Evolutionary conservation across 2,329 filamentous ascomycete species (phyloP).

Genomic region (Fusarium stilboides): DNA sequence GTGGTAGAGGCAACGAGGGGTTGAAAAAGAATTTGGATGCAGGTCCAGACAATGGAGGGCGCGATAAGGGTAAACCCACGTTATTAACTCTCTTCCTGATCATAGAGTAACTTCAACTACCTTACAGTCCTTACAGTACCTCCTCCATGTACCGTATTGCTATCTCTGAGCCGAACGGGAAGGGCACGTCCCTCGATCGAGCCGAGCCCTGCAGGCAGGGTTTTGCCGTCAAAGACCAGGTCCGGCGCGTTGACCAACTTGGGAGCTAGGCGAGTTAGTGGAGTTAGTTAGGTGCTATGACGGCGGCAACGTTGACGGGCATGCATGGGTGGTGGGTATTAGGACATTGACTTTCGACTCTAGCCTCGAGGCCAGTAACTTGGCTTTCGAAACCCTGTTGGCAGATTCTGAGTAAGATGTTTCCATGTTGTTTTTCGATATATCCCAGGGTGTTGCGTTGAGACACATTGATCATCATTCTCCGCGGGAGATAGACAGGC

Average conservation of each 20-base stretch:
- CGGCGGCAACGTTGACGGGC: conserved; percentile 40
- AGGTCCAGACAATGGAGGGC: conserved; percentile 34
- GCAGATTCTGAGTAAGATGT: conserved; percentile 13
- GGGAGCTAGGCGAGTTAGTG: conserved; percentile 39
- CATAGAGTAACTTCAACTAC: conserved; percentile 30
- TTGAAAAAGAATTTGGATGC: conserved; percentile 23
- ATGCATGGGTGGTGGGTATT: conserved; percentile 39
- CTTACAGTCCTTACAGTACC: conserved; percentile 6
- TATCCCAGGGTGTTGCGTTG: conserved; percentile 2
- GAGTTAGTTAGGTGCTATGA: conserved; percentile 31
- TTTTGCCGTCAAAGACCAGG: conserved; percentile 41
- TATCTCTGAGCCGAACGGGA: conserved; percentile 45
- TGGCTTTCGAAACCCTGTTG: conserved; percentile 32
- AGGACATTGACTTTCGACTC: conserved; percentile 11
- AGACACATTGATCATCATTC: conserved; percentile 14
- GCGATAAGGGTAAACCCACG: conserved; percentile 44
- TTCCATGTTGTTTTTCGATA: conserved; percentile 4
- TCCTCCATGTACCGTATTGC: conserved; percentile 6
- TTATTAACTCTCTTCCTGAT: conserved; percentile 46
- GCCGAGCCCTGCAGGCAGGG: conserved; percentile 40
- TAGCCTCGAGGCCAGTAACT: conserved; percentile 2
- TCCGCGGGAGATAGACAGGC: conserved; percentile 35
- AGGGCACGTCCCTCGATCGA: conserved; percentile 45
- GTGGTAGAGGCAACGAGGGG: conserved; percentile 14
- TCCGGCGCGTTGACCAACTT: conserved; percentile 36